phyloP scores from a whole-genome alignment of 2,329 filamentous ascomycete species.

The Bipolaris oryzae region DNA sequence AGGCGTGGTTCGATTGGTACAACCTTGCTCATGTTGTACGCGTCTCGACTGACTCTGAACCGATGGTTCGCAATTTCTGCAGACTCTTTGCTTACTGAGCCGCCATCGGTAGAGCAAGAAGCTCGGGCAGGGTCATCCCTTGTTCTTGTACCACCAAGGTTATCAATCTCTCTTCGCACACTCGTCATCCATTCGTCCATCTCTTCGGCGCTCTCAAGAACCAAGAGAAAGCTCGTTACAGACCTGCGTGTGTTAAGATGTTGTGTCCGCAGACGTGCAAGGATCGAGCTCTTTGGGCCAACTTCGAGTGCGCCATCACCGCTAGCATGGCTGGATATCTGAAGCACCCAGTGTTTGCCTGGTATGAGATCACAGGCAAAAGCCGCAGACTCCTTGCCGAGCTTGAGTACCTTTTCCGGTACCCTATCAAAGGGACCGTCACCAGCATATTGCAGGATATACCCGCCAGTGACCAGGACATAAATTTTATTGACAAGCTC shows the following conservation, averaged over 20 bases:
- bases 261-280: conserved; percentile 69
- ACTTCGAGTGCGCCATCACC: conserved; percentile 58
- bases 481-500: conserved; percentile 77
- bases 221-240: conserved; percentile 70
- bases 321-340: conserved; percentile 71
- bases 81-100: conserved; percentile 26
- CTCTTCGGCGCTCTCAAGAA: conserved; percentile 73
- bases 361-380: conserved; percentile 82
- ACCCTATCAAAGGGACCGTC: conserved; percentile 72
- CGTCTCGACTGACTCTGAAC: conserved; percentile 46
- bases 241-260: conserved; percentile 60
- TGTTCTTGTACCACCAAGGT: conserved; percentile 67
- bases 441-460: conserved; percentile 74
- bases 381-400: conserved; percentile 76
- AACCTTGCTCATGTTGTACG: conserved; percentile 37
- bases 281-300: conserved; percentile 61
- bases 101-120: conserved; percentile 39
- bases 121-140: conserved; percentile 36
- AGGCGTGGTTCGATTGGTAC: conserved; percentile 46
- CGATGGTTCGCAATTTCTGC: conserved; percentile 45
- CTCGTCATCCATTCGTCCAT: conserved; percentile 78
- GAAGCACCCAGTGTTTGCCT: conserved; percentile 79
- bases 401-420: conserved; percentile 74
- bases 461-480: conserved; percentile 72
- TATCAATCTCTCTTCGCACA: conserved; percentile 72